A percentile compares a stretch with the other conserved stretches of the same genome.
These are phyloP conservation scores for Pichia cephalocereana DNA, from an alignment of 805 yeast genomes.

Conservation along the genomic window DNA sequence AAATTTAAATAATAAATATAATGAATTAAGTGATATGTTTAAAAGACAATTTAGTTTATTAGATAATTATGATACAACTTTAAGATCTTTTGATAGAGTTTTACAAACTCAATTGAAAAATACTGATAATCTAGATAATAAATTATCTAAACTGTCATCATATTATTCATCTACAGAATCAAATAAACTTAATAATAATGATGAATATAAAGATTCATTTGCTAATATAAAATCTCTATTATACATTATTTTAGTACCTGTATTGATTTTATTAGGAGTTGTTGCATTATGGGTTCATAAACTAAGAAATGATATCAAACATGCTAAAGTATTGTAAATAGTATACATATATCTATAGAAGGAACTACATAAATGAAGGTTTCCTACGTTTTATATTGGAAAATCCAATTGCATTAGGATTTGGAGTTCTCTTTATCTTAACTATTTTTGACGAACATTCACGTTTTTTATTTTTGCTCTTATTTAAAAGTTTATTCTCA, in stretches of 20 bases:
- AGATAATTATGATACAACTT: constrained; percentile 9
- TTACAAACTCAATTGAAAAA: constrained; percentile 9
- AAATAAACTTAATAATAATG: not conserved
- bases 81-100: constrained; percentile 11
- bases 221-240: constrained; percentile 9
- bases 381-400: constrained; percentile 35
- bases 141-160: constrained; percentile 4
- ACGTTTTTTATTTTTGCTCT: constrained; percentile 8
- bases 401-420: constrained; percentile 38
- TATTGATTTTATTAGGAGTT: constrained; percentile 30
- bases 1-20: constrained; percentile 6
- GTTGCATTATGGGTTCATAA: constrained; percentile 41
- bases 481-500: constrained; percentile 19
- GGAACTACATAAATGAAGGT: constrained; percentile 32
- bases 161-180: not conserved
- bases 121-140: constrained; percentile 8
- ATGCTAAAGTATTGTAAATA: constrained; percentile 44
- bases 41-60: constrained; percentile 9
- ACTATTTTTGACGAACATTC: constrained; percentile 30
- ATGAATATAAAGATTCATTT: not conserved
- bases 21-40: constrained; percentile 7
- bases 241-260: constrained; percentile 26
- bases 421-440: constrained; percentile 36
- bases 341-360: no score
- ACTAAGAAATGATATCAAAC: constrained; percentile 54